Conservation (phyloP, 1,284 basidiomycete species). For the Psilocybe mexicana region DNA sequence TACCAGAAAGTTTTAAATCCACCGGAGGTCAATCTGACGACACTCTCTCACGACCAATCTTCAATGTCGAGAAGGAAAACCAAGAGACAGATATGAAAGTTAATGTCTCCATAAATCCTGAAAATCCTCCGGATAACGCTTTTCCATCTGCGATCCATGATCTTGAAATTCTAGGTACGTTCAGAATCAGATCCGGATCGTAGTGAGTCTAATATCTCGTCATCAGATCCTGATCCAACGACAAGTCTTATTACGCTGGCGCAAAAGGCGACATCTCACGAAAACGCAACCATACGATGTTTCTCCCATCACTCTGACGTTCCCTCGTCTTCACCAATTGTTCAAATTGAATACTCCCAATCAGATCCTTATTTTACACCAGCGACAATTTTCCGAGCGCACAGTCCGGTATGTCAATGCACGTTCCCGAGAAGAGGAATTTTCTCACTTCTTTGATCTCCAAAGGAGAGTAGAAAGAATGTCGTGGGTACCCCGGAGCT, state of each 20-base stretch:
- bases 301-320: slow-evolving; percentile 21
- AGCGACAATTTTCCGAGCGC: slow-evolving; percentile 24
- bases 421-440: slow-evolving; percentile 21
- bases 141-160: slow-evolving; percentile 2
- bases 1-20: slow-evolving; percentile 19
- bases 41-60: slow-evolving; percentile 22
- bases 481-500: slow-evolving; percentile 22
- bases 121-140: slow-evolving; percentile 11
- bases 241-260: slow-evolving; percentile 10
- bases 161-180: slow-evolving; percentile 6
- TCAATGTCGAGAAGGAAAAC: slow-evolving; percentile 10
- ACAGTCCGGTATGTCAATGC: slow-evolving; percentile 24
- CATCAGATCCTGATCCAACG: slow-evolving; percentile 7
- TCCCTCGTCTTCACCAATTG: slow-evolving; percentile 20
- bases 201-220: slow-evolving; percentile 5
- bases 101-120: slow-evolving; percentile 14
- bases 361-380: slow-evolving; percentile 23
- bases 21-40: slow-evolving; percentile 21
- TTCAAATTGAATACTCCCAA: slow-evolving; percentile 22
- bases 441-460: slow-evolving; percentile 27
- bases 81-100: slow-evolving; percentile 9
- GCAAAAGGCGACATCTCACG: slow-evolving; percentile 17
- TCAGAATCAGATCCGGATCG: slow-evolving; percentile 2
- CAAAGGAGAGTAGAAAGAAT: slow-evolving; percentile 21
- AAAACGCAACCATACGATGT: slow-evolving; percentile 19